Percentiles rank a stretch among this genome's conserved stretches.
Evolutionary conservation across 208 protist species (phyloP).

Genomic region (Herpetomonas tarakana): DNA sequence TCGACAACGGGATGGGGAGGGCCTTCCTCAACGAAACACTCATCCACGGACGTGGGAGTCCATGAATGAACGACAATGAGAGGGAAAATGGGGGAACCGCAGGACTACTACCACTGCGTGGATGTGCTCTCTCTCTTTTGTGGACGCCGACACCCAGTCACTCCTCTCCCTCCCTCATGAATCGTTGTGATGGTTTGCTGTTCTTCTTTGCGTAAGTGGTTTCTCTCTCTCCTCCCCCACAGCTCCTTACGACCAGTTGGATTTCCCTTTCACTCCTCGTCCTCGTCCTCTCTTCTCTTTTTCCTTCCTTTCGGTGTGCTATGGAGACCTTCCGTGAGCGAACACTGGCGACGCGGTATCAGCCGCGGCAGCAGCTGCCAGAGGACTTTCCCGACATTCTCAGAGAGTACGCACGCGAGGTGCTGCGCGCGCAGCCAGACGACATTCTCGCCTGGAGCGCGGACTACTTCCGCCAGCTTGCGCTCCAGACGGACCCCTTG

Average conservation of each 20-base stretch:
- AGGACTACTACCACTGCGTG: too few relatives aligned
- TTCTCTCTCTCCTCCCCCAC: neutral
- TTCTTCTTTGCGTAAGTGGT: neutral
- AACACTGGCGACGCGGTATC: slow-evolving; percentile 85
- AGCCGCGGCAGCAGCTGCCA: slow-evolving; percentile 84
- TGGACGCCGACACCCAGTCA: too few relatives aligned
- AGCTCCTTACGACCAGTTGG: neutral
- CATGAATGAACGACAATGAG: too few relatives aligned
- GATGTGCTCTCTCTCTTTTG: too few relatives aligned
- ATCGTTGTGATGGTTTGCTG: too few relatives aligned
- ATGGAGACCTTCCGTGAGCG: slow-evolving; percentile 76
- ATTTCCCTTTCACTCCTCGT: neutral
- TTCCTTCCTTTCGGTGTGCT: slow-evolving; percentile 9
- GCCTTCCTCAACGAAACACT: too few relatives aligned
- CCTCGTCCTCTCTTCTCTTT: slow-evolving; percentile 1
- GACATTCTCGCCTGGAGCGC: slow-evolving; percentile 92
- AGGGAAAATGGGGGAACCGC: too few relatives aligned
- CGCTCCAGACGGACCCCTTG: slow-evolving; percentile 66
- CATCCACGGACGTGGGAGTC: too few relatives aligned
- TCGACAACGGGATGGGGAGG: too few relatives aligned
- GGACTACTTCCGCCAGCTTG: slow-evolving; percentile 89
- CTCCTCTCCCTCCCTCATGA: too few relatives aligned
- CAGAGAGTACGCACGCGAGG: slow-evolving; percentile 93
- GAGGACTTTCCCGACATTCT: slow-evolving; percentile 83
- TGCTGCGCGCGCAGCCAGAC: slow-evolving; percentile 87